Evolutionary conservation across 2,329 filamentous ascomycete genomes (phyloP).

Genomic region (Elsinoe australis): DNA sequence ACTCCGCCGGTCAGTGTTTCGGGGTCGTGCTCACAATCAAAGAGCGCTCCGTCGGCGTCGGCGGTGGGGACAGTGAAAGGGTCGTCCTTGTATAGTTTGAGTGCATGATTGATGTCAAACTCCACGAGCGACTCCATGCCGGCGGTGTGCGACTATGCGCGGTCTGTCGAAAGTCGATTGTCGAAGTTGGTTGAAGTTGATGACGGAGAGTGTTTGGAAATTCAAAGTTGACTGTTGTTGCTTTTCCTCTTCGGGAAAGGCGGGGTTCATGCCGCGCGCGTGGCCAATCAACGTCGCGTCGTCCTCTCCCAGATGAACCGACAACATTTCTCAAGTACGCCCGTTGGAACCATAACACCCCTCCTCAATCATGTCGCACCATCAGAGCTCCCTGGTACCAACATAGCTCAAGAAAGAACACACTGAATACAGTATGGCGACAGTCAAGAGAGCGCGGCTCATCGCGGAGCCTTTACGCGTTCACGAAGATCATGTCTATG

Average conservation of each 20-base stretch:
- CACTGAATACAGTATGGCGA: too few species aligned
- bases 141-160: constrained; percentile 8
- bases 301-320: not conserved
- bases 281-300: constrained; percentile 13
- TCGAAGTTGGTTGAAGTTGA: constrained; percentile 2
- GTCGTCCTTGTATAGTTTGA: constrained; percentile 95
- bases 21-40: constrained; percentile 88
- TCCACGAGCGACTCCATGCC: constrained; percentile 33
- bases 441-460: constrained; percentile 16
- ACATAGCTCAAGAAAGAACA: too few species aligned
- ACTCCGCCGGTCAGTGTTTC: constrained; percentile 70
- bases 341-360: constrained; percentile 13
- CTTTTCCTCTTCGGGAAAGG: constrained; percentile 16
- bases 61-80: constrained; percentile 73
- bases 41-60: constrained; percentile 73
- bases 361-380: not conserved
- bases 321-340: not conserved
- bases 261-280: not conserved
- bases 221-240: constrained; percentile 21
- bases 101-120: constrained; percentile 93
- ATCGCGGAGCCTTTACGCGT: constrained; percentile 15
- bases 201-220: constrained; percentile 6
- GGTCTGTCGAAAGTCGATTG: not conserved
- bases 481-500: constrained; percentile 19
- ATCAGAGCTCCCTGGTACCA: not conserved